Evolutionary conservation across 225 moss, liverwort and hornwort species (phyloP).

Genomic region (Anthoceros angustus): DNA sequence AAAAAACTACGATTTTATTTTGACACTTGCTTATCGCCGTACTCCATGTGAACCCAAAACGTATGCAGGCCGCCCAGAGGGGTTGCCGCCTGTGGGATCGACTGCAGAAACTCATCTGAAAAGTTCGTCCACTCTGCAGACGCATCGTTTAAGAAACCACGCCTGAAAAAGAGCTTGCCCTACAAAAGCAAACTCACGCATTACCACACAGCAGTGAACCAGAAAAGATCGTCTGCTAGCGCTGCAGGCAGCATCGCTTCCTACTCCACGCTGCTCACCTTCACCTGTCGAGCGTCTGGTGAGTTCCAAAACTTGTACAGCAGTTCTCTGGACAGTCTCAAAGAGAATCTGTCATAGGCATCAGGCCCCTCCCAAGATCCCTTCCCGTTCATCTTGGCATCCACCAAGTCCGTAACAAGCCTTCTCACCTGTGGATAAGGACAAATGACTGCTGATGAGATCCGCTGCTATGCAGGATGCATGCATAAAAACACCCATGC

Average conservation of each 20-base stretch:
- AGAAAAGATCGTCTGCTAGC: not conserved
- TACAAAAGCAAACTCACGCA: not conserved
- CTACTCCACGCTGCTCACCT: not conserved
- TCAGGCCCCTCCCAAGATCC: not conserved
- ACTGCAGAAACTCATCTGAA: not conserved
- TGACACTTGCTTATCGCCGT: not conserved
- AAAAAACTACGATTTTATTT: too few species aligned
- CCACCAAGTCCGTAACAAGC: not conserved
- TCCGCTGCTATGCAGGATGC: not conserved
- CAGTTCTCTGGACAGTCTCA: not conserved
- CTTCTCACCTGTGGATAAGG: not conserved
- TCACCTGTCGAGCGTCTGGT: not conserved
- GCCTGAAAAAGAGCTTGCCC: not conserved
- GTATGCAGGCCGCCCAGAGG: not conserved
- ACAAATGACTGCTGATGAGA: not conserved
- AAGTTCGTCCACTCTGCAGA: not conserved
- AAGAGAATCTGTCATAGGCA: not conserved
- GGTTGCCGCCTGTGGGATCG: not conserved
- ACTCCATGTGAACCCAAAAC: slow-evolving; percentile 1
- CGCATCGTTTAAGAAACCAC: not conserved
- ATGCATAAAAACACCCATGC: not conserved
- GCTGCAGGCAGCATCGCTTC: not conserved
- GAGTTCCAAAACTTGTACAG: not conserved
- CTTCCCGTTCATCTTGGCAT: not conserved
- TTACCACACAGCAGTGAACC: too few species aligned